These are phyloP conservation scores for Saccharomycopsis hybrid DNA, from an alignment of 1,139 yeast genomes.

Conservation along the genomic window DNA sequence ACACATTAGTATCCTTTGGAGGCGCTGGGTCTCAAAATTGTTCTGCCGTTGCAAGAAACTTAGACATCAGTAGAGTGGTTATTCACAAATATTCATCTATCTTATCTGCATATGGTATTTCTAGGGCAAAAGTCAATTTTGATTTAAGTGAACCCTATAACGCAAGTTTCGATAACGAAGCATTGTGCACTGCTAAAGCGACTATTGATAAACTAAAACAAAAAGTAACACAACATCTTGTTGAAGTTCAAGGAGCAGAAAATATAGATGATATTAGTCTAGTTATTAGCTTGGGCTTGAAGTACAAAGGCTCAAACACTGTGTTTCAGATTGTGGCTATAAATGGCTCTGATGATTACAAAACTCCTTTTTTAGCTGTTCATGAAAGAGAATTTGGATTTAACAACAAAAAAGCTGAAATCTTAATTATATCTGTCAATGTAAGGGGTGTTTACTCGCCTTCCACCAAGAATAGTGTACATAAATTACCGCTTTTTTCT, in stretches of 20 bases:
- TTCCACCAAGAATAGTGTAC: constrained; percentile 26
- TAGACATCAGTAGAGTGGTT: constrained; percentile 40
- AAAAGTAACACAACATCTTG: constrained; percentile 34
- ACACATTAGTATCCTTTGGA: constrained; percentile 46
- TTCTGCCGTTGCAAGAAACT: constrained; percentile 40
- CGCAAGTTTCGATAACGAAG: constrained; percentile 29
- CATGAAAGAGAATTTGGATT: constrained; percentile 71
- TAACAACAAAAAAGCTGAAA: constrained; percentile 38
- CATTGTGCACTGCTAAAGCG: constrained; percentile 28
- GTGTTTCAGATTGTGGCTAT: constrained; percentile 26
- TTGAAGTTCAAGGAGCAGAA: constrained; percentile 29
- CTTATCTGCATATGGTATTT: constrained; percentile 50
- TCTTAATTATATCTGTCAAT: constrained; percentile 55
- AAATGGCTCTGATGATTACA: constrained; percentile 25
- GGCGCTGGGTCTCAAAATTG: constrained; percentile 60
- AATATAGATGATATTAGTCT: constrained; percentile 32
- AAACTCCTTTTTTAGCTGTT: constrained; percentile 36
- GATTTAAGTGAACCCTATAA: constrained; percentile 59
- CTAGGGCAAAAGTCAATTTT: constrained; percentile 51
- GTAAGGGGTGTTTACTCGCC: constrained; percentile 53
- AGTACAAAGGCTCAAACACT: constrained; percentile 85
- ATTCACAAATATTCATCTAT: constrained; percentile 48
- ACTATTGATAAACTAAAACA: constrained; percentile 31
- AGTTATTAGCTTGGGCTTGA: constrained; percentile 66
- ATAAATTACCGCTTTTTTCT: constrained; percentile 68